Percentiles rank a stretch among this genome's conserved stretches.
These are phyloP conservation scores for Balansia obtecta DNA, from an alignment of 2,329 filamentous ascomycete genomes.

Conservation along the genomic window DNA sequence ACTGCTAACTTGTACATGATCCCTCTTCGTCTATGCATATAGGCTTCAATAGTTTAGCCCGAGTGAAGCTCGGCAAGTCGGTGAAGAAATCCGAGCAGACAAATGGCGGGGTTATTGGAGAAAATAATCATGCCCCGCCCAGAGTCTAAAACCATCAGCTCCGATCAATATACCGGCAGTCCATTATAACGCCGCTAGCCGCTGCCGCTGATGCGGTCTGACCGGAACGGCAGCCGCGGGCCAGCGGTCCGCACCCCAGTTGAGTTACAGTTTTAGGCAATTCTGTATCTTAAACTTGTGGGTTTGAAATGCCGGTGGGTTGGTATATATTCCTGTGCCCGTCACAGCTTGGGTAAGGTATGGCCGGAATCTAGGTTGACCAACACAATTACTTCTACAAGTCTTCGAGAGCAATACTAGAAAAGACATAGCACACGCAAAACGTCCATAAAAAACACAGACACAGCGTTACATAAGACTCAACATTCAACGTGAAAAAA, in stretches of 20 bases:
- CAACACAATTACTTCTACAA: background rate
- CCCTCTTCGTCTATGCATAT: too few species aligned
- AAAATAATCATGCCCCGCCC: background rate
- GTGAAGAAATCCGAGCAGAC: too few species aligned
- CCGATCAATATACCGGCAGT: background rate
- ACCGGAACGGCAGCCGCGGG: slow-evolving; percentile 5
- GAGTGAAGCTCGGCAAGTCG: too few species aligned
- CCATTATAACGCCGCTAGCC: background rate
- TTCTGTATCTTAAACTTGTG: background rate
- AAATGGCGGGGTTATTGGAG: too few species aligned
- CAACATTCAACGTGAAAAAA: background rate
- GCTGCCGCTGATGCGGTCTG: background rate
- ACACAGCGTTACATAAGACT: background rate
- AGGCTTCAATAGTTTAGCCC: too few species aligned
- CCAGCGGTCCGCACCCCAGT: background rate
- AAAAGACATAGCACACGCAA: background rate
- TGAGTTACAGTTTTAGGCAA: background rate
- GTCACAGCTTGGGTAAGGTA: background rate
- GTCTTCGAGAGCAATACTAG: slow-evolving; percentile 1
- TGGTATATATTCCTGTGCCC: slow-evolving; percentile 3
- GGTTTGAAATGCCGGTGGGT: background rate
- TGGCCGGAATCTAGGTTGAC: slow-evolving; percentile 2
- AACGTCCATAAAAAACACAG: background rate
- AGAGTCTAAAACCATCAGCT: background rate
- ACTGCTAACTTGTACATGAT: too few species aligned